Evolutionary conservation across 148 eudicot species (phyloP).

Genomic region (Nyssa sinensis): DNA sequence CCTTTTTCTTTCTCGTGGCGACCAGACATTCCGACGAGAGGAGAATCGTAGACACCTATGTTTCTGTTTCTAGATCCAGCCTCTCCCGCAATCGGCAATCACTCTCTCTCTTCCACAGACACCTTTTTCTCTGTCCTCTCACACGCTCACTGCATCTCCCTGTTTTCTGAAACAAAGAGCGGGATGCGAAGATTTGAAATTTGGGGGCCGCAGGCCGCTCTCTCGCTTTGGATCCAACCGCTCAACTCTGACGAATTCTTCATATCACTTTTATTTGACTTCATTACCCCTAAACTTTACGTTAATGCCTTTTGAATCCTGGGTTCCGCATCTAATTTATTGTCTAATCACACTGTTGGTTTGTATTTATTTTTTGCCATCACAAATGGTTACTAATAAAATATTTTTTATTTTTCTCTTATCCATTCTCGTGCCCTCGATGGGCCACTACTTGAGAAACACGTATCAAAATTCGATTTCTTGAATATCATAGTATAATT

Average conservation of each 20-base stretch:
- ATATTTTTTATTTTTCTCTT: no score
- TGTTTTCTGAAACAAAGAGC: slow-evolving; percentile 9
- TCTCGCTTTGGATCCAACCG: not conserved
- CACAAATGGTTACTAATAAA: no score
- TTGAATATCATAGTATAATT: no score
- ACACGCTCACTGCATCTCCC: not conserved
- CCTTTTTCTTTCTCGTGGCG: slow-evolving; percentile 78
- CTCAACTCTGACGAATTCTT: not conserved
- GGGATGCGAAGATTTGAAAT: slow-evolving; percentile 21
- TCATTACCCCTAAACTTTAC: not conserved
- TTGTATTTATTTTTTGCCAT: no score
- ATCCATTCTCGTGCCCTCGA: no score
- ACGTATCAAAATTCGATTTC: no score
- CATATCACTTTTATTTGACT: not conserved
- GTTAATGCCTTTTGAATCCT: no score
- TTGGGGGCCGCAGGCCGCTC: slow-evolving; percentile 19
- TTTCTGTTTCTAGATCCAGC: slow-evolving; percentile 8
- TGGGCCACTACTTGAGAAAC: no score
- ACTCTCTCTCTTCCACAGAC: not conserved
- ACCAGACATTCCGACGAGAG: slow-evolving; percentile 48
- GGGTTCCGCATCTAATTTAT: no score
- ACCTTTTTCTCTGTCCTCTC: not conserved
- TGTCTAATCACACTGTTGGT: no score
- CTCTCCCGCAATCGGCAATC: not conserved
- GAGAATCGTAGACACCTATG: not conserved